Percentiles rank a stretch among this genome's conserved stretches.
Conservation (phyloP, 1,284 basidiomycete genomes). For the Ustilago shanxiensis region DNA sequence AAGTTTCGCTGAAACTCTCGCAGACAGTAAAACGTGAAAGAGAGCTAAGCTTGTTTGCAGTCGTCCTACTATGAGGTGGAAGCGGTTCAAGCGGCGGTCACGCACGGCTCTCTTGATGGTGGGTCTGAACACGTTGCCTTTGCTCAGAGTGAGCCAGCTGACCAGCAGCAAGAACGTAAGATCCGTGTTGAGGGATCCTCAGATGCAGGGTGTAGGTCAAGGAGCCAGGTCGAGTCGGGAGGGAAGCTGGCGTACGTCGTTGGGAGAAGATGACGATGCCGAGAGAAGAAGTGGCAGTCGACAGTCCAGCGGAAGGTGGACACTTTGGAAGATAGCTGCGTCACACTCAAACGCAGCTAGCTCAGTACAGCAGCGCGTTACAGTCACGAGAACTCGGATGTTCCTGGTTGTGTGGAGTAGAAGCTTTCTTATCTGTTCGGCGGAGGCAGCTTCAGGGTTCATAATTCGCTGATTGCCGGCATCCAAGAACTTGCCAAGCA, state of each 20-base stretch:
- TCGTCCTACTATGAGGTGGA: not conserved
- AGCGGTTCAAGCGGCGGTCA: too few relatives aligned
- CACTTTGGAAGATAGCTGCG: not conserved
- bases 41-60: not conserved
- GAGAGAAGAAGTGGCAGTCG: not conserved
- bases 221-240: not conserved
- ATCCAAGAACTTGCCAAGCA: conserved; percentile 5
- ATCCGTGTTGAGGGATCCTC: not conserved
- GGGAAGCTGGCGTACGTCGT: not conserved
- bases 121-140: not conserved
- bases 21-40: too few relatives aligned
- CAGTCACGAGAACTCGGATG: too few relatives aligned
- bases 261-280: not conserved
- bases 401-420: conserved; percentile 3
- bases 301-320: not conserved
- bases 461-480: not conserved
- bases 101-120: not conserved
- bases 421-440: not conserved
- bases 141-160: not conserved
- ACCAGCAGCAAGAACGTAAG: not conserved
- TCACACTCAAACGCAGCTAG: not conserved
- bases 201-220: not conserved
- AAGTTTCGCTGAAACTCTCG: too few relatives aligned
- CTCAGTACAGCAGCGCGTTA: not conserved
- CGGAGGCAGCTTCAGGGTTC: not conserved